Evolutionary conservation across 2,329 filamentous ascomycete species (phyloP), one percentile per base, ranked within the genome.

Genomic region (Ophiostoma perfectum): DNA sequence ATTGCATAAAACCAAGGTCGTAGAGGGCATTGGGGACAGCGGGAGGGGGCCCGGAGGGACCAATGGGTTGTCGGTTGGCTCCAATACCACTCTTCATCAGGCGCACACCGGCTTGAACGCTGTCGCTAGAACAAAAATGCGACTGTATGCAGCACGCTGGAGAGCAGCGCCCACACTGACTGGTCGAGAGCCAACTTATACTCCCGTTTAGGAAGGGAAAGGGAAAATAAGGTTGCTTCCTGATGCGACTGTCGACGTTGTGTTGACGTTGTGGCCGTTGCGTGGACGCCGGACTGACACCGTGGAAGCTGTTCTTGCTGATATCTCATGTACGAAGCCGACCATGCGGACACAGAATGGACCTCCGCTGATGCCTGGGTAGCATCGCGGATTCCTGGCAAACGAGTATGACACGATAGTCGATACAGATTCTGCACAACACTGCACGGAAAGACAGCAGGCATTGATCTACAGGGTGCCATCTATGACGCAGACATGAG

Each of bases 51-150:
- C 3, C n/a, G 38, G 55, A 60, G 55, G 55, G 55, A 38, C 55
- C 38, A 11, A n/a, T 9, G 27, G 49, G 49, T 55, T 55, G 49
- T 18, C 49, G 49, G 3, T 9, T 2, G 16, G 18, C 49, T 55
- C 49, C 49, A 55, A 36, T 55, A 27, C 49, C n/a, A 36, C 49
- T 55, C n/a, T 55, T 55, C 49, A 55, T 55, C 49, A 55, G 49
- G 49, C 12, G 49, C 27, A 27, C 49, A 55, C 49, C 49, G 49
- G 49, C 49, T 55, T 55, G 49, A 55, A 55, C 18, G 49, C 49
- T 18, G 49, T 55, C 7, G 49, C 49, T 18, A n/a, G 27, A 55
- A 36, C 49, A 11, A n/a, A 36, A 27, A 55, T 45, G 42, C 6
- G 42, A 45, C 42, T 45, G 14, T n/a, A 55, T 27, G 49, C 12